A percentile compares a stretch with the other conserved stretches of the same genome.
These are phyloP conservation scores for Botryobasidium botryosum DNA, from an alignment of 768 basidiomycete species.

Conservation along the genomic window DNA sequence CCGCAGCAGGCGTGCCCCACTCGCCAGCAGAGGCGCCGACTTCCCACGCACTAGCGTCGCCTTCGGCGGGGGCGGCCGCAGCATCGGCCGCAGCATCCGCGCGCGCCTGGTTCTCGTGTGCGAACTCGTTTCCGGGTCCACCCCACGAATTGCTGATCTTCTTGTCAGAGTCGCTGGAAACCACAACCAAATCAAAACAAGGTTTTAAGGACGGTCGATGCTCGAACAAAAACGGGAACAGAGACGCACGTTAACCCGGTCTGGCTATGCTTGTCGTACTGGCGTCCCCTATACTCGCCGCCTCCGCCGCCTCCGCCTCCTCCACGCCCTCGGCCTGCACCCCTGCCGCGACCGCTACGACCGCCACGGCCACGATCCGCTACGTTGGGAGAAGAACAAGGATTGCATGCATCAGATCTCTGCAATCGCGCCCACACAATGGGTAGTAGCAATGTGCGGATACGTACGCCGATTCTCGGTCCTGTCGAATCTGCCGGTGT, in stretches of 20 bases:
- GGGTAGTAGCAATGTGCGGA: no score
- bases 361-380: conserved; percentile 29
- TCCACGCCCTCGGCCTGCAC: conserved; percentile 23
- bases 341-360: conserved; percentile 23
- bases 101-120: conserved; percentile 43
- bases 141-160: conserved; percentile 93
- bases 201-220: neutral
- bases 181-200: conserved; percentile 8
- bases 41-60: conserved; percentile 12
- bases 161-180: conserved; percentile 76
- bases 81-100: conserved; percentile 14
- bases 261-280: conserved; percentile 72
- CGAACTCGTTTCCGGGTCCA: conserved; percentile 80
- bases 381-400: conserved; percentile 21
- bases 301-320: conserved; percentile 29
- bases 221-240: neutral
- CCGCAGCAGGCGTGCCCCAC: conserved; percentile 10
- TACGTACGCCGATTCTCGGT: conserved; percentile 17
- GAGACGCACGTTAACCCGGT: conserved; percentile 42
- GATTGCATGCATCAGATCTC: conserved; percentile 1
- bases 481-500: conserved; percentile 15
- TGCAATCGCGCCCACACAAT: conserved; percentile 12
- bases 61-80: conserved; percentile 23
- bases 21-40: conserved; percentile 16
- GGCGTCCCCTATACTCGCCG: conserved; percentile 42